phyloP scores from a whole-genome alignment of 495 filamentous ascomycete genomes.

The Staphylotrichum longicolle region DNA sequence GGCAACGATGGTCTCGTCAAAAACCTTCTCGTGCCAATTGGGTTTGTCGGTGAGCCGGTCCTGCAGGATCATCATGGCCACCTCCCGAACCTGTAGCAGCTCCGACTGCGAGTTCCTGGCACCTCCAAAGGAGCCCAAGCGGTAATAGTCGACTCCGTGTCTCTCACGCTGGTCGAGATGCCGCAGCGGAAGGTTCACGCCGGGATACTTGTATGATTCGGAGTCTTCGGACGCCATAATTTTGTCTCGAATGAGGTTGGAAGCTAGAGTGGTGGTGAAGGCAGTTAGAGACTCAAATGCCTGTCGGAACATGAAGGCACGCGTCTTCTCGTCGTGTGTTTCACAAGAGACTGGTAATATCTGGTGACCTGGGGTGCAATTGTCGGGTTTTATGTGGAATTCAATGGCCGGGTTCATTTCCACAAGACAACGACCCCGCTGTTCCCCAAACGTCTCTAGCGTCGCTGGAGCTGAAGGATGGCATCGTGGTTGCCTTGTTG shows the following conservation, averaged over 20 bases:
- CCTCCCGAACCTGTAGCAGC: conserved; percentile 35
- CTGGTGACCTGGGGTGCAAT: too few species aligned
- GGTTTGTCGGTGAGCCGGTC: conserved; percentile 43
- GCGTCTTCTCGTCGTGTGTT: too few species aligned
- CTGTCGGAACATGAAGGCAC: neutral
- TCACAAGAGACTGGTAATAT: too few species aligned
- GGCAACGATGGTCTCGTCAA: conserved; percentile 44
- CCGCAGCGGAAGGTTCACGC: conserved; percentile 9
- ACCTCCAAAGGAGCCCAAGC: conserved; percentile 17
- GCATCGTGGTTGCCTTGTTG: neutral
- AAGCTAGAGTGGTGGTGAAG: neutral
- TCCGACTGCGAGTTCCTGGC: conserved; percentile 5
- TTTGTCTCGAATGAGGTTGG: neutral
- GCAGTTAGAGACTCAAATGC: neutral
- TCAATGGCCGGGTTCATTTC: neutral
- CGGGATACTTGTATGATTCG: conserved; percentile 12
- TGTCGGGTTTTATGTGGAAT: neutral
- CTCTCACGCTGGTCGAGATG: neutral
- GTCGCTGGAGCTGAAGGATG: too few species aligned
- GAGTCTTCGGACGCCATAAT: neutral
- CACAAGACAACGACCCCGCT: too few species aligned
- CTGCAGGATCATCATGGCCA: conserved; percentile 43
- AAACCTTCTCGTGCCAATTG: conserved; percentile 57
- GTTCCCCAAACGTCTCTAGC: neutral
- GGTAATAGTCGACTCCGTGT: conserved; percentile 13